These are phyloP conservation scores for Capsicum chinense DNA, from an alignment of 257 asterid species.

Conservation along the genomic window DNA sequence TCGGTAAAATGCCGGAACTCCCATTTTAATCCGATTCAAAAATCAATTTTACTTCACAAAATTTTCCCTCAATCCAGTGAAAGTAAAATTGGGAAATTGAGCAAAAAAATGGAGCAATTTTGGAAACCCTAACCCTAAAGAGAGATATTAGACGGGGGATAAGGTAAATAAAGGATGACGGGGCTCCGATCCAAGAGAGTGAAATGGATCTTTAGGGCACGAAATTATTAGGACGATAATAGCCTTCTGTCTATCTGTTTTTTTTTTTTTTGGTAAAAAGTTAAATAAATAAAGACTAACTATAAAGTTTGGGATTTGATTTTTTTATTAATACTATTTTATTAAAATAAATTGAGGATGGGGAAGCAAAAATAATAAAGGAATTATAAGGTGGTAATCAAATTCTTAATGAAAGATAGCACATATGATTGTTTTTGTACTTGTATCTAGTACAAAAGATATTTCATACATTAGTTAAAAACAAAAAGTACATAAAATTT, in stretches of 20 bases:
- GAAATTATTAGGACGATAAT: not conserved
- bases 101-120: not conserved
- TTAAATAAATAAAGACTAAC: too few species aligned
- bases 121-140: not conserved
- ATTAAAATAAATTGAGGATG: too few species aligned
- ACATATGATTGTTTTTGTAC: not conserved
- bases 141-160: constrained; percentile 13
- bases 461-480: too few species aligned
- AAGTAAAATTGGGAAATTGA: not conserved
- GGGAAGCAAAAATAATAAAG: too few species aligned
- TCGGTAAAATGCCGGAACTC: constrained; percentile 97
- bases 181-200: constrained; percentile 25
- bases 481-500: too few species aligned
- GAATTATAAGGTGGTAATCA: too few species aligned
- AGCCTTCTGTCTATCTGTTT: not conserved
- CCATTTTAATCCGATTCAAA: constrained; percentile 51
- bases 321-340: too few species aligned
- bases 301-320: too few species aligned
- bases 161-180: constrained; percentile 26
- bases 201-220: not conserved
- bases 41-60: not conserved
- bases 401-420: not conserved
- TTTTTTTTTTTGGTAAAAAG: too few species aligned
- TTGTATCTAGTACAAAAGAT: not conserved
- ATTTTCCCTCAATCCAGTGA: not conserved